Evolutionary conservation across 306 rosid genomes (phyloP), one percentile per base, ranked within the genome.

Genomic region (Cicer yamashitae): DNA sequence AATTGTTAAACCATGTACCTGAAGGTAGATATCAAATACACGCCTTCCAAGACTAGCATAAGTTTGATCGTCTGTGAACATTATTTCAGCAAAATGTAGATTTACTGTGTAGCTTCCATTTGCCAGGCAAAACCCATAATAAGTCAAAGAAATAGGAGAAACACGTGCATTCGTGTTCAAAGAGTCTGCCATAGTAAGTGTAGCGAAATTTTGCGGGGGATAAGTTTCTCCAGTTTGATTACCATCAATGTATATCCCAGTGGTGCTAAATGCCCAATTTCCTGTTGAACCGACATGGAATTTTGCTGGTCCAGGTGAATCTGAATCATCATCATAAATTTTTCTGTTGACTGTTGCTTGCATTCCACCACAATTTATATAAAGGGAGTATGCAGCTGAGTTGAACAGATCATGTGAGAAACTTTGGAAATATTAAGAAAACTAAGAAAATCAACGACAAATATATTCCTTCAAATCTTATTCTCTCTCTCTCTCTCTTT

Each of bases 121-220:
- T 71, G 45, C 51, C 38, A 87, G 84, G 30, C 91, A 85, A 46
- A 74, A 74, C 12, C 88, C 93, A 71, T 85, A 89, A 74, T 84
- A 89, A 58, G 93, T 89, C 56, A 89, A 60, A 43, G 96, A 88
- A 71, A 81, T 76, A 46, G 97, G 86, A 53, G 96, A 82, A 71
- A 87, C 73, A 7, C 97, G 93, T 54, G 96, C 97, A 2, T 10
- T 80, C 68, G 1, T 66, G 73, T 91, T 89, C 44, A 89, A 70
- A 69, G 85, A 51, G 37, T 85, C 41, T 1, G 8, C 3, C 73
- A 77, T 67, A 1, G 53, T 60, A 52, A 78, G 86, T n/a, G 0
- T 20, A 0, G 51, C 0, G 17, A 0, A 17, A 15, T 20, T 74
- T 34, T 50, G 0, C 1, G 2, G 1, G 5, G 5, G 45, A 76